These are phyloP conservation scores for Aspergillaceae sp. DNA, from an alignment of 2,329 filamentous ascomycete species.

Conservation along the genomic window DNA sequence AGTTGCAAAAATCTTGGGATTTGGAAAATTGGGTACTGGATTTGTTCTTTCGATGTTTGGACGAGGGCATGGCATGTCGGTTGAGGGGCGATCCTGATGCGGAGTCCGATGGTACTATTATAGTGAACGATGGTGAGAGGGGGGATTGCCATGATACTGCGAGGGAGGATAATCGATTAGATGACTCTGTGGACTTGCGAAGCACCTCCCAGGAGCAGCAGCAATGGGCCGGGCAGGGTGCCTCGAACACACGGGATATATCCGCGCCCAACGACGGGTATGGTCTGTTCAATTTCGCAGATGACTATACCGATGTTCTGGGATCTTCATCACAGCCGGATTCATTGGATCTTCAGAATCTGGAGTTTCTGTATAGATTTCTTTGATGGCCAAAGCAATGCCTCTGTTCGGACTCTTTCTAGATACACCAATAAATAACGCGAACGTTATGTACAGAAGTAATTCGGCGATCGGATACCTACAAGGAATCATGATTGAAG, in stretches of 20 bases:
- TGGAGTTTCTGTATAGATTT: conserved; percentile 26
- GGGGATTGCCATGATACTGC: conserved; percentile 1
- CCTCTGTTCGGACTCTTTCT: too few relatives aligned
- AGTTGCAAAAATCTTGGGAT: conserved; percentile 44
- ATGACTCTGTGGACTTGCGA: too few relatives aligned
- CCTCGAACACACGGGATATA: not conserved
- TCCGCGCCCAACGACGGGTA: conserved; percentile 17
- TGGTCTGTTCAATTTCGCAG: conserved; percentile 22
- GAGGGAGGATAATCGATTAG: not conserved
- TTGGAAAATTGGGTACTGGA: conserved; percentile 43
- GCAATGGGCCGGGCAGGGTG: too few relatives aligned
- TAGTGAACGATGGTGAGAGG: too few relatives aligned
- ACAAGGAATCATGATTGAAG: not conserved
- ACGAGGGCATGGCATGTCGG: conserved; percentile 36
- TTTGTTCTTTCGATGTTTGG: conserved; percentile 42
- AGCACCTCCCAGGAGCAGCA: too few relatives aligned
- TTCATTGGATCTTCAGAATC: conserved; percentile 21
- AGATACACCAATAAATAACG: too few relatives aligned
- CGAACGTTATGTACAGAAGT: too few relatives aligned
- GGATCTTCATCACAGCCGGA: conserved; percentile 22
- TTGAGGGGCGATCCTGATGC: conserved; percentile 13
- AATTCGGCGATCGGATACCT: not conserved
- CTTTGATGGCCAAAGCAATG: conserved; percentile 8
- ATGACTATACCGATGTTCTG: conserved; percentile 21
- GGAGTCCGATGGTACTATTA: not conserved